A percentile compares a stretch with the other conserved stretches of the same genome.
phyloP scores from a whole-genome alignment of 2,329 filamentous ascomycete genomes.

The Grosmannia clavigera region DNA sequence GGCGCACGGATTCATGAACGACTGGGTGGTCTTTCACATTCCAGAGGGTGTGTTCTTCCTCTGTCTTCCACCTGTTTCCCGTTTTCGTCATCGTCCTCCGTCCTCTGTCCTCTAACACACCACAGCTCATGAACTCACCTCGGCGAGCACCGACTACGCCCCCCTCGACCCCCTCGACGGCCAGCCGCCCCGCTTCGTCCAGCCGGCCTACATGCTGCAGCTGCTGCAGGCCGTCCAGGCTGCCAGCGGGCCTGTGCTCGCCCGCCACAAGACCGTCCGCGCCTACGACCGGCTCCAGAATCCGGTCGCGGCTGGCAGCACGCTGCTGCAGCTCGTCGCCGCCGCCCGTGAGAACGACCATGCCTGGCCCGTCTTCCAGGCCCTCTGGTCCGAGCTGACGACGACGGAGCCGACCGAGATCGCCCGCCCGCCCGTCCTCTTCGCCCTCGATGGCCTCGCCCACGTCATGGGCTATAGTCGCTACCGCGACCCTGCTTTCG shows the following conservation, averaged over 20 bases:
- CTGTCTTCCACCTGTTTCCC: not conserved
- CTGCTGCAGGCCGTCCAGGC: slow-evolving; percentile 61
- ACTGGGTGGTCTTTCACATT: slow-evolving; percentile 81
- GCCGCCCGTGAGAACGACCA: slow-evolving; percentile 63
- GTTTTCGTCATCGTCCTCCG: not conserved
- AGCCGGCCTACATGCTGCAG: slow-evolving; percentile 64
- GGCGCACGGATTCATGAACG: slow-evolving; percentile 65
- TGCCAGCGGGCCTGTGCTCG: slow-evolving; percentile 58
- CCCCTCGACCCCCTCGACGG: slow-evolving; percentile 43
- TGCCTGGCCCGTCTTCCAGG: slow-evolving; percentile 69
- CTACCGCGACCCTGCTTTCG: slow-evolving; percentile 60
- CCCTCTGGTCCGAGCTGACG: slow-evolving; percentile 68
- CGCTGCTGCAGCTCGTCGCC: slow-evolving; percentile 56
- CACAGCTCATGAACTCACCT: slow-evolving; percentile 67
- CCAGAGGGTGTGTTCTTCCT: slow-evolving; percentile 59
- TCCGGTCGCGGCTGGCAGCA: slow-evolving; percentile 47
- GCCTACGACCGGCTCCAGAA: slow-evolving; percentile 36
- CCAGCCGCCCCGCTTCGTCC: slow-evolving; percentile 52
- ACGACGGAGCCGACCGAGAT: slow-evolving; percentile 24
- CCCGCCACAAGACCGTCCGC: slow-evolving; percentile 30
- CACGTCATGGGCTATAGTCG: slow-evolving; percentile 69
- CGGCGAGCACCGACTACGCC: slow-evolving; percentile 69
- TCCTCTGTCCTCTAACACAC: not conserved
- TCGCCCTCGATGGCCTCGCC: slow-evolving; percentile 66
- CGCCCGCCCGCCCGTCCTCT: slow-evolving; percentile 47